Base-by-base conservation (phyloP, 148 eudicot species). In the Simmondsia chinensis region DNA sequence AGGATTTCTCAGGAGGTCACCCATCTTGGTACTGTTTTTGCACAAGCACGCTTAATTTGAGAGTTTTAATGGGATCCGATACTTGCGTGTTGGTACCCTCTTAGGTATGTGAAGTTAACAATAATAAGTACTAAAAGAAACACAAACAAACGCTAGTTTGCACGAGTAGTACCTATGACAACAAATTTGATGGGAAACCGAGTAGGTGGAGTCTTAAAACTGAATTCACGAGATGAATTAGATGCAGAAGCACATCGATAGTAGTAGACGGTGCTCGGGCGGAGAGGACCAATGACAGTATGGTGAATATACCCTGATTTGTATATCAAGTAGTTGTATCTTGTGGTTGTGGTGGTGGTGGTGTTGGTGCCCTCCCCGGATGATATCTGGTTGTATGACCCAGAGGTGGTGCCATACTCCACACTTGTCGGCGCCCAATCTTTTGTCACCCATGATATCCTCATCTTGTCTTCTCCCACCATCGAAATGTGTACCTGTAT, bases 401-500 rank as follows among this genome's bases (percentile, higher is more conserved):
- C 73, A 0, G 83, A 46, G 20, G 87, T 72, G 12, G 74, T 65
- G 8, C 80, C 83, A 33, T 75, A 78, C 9, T 59, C 58, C 7
- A 86, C 75, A 10, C 20, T 71, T 1, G 87, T 21, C 9, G 79
- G 77, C 20, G 66, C 65, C 4, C 20, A 6, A 9, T 64, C 43
- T 0, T 61, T 22, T 2, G 96, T 82, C 2, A 82, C 61, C 96
- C 93, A 87, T 54, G 83, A 59, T 59, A 86, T 62, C 57, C 79
- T 71, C 95, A 82, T 86, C 27, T 55, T 53, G 27, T 82, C 63
- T 21, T 6, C 36, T 13, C 93, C 93, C 3, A 68, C 82, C 59
- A 66, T 25, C 1, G 87, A 78, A 39, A 82, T 49, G 44, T 76
- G 96, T 8, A 82, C 79, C 96, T 84, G 41, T 33, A 28, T 13